Percentiles rank a stretch among this genome's conserved stretches.
These are phyloP conservation scores for Volvox africanus DNA, from an alignment of 139 green algal genomes.

Conservation along the genomic window DNA sequence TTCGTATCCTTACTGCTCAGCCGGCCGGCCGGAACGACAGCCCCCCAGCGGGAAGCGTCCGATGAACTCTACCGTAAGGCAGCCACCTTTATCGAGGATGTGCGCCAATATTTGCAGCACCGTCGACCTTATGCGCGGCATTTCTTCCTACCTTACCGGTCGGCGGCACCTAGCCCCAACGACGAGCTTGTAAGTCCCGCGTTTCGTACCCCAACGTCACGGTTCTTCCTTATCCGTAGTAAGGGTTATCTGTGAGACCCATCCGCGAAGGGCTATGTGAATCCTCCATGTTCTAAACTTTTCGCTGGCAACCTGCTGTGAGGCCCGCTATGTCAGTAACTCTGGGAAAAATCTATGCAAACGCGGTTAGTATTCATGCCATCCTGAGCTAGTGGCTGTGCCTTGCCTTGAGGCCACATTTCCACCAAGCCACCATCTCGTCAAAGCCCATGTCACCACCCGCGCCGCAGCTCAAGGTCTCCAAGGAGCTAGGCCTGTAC, in stretches of 20 bases:
- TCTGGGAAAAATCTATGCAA: no score
- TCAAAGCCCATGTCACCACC: not conserved
- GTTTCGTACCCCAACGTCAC: no score
- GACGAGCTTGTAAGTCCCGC: conserved; percentile 39
- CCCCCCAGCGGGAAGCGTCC: not conserved
- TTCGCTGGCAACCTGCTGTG: no score
- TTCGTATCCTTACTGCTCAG: conserved; percentile 18
- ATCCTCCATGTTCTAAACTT: no score
- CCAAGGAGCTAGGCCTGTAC: conserved; percentile 52
- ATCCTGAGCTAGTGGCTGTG: no score
- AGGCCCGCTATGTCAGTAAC: no score
- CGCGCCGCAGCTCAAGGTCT: conserved; percentile 38
- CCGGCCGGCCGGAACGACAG: not conserved
- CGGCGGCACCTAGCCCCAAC: not conserved
- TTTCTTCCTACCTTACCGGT: conserved; percentile 55
- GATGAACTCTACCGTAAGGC: conserved; percentile 30
- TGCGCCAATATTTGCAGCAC: conserved; percentile 56
- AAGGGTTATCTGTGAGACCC: no score
- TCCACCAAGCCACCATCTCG: conserved; percentile 30
- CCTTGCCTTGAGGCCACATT: no score
- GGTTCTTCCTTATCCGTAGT: no score
- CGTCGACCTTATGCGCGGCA: conserved; percentile 56
- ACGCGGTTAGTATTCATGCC: no score
- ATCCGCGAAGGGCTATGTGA: no score
- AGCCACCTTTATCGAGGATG: conserved; percentile 39